A percentile compares a stretch with the other conserved stretches of the same genome.
These are phyloP conservation scores for Cyamopsis tetragonoloba DNA, from an alignment of 306 rosid species.

Conservation along the genomic window DNA sequence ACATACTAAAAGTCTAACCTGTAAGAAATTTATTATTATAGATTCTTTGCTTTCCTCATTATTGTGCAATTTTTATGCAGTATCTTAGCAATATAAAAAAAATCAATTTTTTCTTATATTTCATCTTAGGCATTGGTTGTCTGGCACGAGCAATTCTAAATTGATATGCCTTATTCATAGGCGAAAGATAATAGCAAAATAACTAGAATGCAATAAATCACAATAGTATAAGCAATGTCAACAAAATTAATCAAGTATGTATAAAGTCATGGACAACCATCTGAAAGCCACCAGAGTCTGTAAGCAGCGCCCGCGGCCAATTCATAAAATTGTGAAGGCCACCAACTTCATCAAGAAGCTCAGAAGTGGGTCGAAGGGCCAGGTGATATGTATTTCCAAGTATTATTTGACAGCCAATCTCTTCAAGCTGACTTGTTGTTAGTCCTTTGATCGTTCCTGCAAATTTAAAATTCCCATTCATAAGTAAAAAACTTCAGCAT, in stretches of 20 bases:
- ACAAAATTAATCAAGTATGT: background rate
- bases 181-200: conserved; percentile 10
- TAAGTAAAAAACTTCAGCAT: conserved; percentile 3
- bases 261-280: conserved; percentile 53
- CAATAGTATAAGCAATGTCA: conserved; percentile 1
- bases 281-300: conserved; percentile 97
- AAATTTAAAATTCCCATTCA: conserved; percentile 21
- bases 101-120: background rate
- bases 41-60: background rate
- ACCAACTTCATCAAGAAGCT: conserved; percentile 83
- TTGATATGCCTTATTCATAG: background rate
- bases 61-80: background rate
- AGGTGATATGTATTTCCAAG: conserved; percentile 96
- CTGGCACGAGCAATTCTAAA: background rate
- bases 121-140: background rate
- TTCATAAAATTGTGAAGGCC: conserved; percentile 96
- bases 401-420: conserved; percentile 92
- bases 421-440: conserved; percentile 80
- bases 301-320: conserved; percentile 92
- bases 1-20: background rate
- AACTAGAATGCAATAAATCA: conserved; percentile 8
- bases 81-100: background rate
- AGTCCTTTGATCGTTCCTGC: conserved; percentile 88
- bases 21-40: background rate
- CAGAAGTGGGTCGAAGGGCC: conserved; percentile 89